Base-by-base conservation (phyloP, 164 flowering plant genomes). In the Platanus orientalis region DNA sequence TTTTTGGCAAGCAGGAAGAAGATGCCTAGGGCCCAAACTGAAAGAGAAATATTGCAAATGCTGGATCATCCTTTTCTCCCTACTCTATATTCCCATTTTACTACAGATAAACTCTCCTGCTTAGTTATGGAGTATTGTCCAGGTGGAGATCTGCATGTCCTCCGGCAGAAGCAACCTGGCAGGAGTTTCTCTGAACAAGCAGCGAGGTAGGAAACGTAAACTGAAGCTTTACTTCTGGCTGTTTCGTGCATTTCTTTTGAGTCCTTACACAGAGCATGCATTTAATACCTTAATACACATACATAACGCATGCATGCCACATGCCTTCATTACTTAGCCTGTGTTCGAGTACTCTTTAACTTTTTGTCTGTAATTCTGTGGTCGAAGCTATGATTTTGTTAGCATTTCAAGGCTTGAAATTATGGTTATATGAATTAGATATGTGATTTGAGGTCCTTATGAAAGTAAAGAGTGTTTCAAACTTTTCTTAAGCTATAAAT, bases 61-160 rank as follows among this genome's bases (percentile, higher is more conserved):
- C 68, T 89, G 52, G 96, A 89, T 70, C 96, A 89, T 78, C 96
- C 93, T 50, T 89, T 89, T 68, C 87, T 89, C 17, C 93, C 96
- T 13, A 89, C 93, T 32, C 74, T 89, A 1, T 92, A 76, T 80
- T 75, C 95, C 9, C 81, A 90, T 73, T 88, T 90, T 61, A 71
- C 71, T 1, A 76, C 98, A 6, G 86, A 85, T 44, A 85, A 20
- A 67, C 68, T 87, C 40, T 87, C 91, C 17, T 89, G 96, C 68
- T 66, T 89, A 40, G 91, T 89, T 29, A 87, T 87, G 93, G 96
- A 89, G 75, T 89, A 77, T 60, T 89, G 96, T 73, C 90, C 93
- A 14, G 96, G 93, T 58, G 96, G 96, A 50, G 96, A 89, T 83
- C 72, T 89, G 36, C 96, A 89, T 63, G 91, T 87, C 48, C 79